A percentile compares a stretch with the other conserved stretches of the same genome.
These are phyloP conservation scores for Kalaharituber pfeilii DNA, from an alignment of 2,329 filamentous ascomycete genomes.

Conservation along the genomic window DNA sequence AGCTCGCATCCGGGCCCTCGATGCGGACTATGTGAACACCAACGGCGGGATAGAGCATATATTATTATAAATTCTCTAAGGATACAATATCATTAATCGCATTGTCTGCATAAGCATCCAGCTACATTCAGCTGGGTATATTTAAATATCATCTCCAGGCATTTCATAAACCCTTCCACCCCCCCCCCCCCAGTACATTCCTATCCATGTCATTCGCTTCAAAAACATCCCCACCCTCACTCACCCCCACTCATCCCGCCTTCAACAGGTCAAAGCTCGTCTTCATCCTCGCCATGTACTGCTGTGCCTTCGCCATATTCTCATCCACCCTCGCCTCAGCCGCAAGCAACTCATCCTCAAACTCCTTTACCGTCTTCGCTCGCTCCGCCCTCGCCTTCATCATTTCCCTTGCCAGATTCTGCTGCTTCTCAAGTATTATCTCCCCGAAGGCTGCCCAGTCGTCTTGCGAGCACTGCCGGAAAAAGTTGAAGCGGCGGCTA, in stretches of 20 bases:
- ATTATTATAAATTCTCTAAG: no score
- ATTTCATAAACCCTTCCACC: no score
- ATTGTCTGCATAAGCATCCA: no score
- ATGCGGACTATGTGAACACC: no score
- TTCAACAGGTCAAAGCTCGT: not conserved
- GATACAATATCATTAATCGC: no score
- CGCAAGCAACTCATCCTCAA: not conserved
- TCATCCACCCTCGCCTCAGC: not conserved
- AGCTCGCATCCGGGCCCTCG: no score
- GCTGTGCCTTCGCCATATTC: not conserved
- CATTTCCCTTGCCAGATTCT: not conserved
- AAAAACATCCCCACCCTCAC: not conserved
- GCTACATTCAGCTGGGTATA: no score
- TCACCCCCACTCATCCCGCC: not conserved
- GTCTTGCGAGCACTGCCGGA: not conserved
- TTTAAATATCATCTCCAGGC: no score
- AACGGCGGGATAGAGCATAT: no score
- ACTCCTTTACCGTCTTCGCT: not conserved
- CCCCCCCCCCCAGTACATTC: no score
- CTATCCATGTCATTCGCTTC: no score
- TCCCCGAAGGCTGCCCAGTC: not conserved
- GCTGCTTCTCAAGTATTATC: not conserved
- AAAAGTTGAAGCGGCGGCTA: not conserved
- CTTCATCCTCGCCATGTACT: constrained; percentile 1
- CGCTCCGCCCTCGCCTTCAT: not conserved